Evolutionary conservation across 225 moss, liverwort and hornwort species (phyloP).

Genomic region (Polytrichum formosum): DNA sequence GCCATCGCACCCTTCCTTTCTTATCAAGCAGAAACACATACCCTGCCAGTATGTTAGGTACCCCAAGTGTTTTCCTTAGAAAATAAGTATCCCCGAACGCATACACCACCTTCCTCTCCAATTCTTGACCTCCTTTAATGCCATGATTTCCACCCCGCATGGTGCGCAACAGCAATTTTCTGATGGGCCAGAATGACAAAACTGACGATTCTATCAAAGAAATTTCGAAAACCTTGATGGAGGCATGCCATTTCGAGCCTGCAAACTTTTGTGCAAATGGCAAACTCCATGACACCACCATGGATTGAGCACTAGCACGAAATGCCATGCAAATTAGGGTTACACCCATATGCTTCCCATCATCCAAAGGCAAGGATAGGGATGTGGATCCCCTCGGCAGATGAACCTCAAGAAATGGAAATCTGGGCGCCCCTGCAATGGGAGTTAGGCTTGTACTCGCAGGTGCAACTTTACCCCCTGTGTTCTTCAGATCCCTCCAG

Average conservation of each 20-base stretch:
- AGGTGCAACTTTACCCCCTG: slow-evolving; percentile 36
- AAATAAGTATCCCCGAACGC: slow-evolving; percentile 82
- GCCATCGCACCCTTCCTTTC: slow-evolving; percentile 82
- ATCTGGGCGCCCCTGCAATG: slow-evolving; percentile 28
- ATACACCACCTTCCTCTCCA: slow-evolving; percentile 58
- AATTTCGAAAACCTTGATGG: slow-evolving; percentile 43
- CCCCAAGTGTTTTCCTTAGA: slow-evolving; percentile 65
- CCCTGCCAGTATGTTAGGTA: slow-evolving; percentile 72
- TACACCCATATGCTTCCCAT: neutral
- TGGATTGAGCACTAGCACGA: slow-evolving; percentile 57
- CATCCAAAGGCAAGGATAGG: slow-evolving; percentile 33
- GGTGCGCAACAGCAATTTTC: slow-evolving; percentile 46
- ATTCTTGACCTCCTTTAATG: slow-evolving; percentile 18
- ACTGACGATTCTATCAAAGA: slow-evolving; percentile 75
- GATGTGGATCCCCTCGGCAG: slow-evolving; percentile 20
- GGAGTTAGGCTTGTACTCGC: slow-evolving; percentile 40
- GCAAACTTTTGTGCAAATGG: slow-evolving; percentile 32
- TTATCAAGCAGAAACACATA: slow-evolving; percentile 74
- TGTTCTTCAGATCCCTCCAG: slow-evolving; percentile 36
- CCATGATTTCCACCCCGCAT: slow-evolving; percentile 45
- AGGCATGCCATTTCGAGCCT: neutral
- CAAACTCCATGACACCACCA: slow-evolving; percentile 57
- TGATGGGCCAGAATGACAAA: slow-evolving; percentile 68
- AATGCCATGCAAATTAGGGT: slow-evolving; percentile 42
- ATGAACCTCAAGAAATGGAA: slow-evolving; percentile 32